phyloP scores from a whole-genome alignment of 805 yeast genomes.

The Candida palmyrensis region DNA sequence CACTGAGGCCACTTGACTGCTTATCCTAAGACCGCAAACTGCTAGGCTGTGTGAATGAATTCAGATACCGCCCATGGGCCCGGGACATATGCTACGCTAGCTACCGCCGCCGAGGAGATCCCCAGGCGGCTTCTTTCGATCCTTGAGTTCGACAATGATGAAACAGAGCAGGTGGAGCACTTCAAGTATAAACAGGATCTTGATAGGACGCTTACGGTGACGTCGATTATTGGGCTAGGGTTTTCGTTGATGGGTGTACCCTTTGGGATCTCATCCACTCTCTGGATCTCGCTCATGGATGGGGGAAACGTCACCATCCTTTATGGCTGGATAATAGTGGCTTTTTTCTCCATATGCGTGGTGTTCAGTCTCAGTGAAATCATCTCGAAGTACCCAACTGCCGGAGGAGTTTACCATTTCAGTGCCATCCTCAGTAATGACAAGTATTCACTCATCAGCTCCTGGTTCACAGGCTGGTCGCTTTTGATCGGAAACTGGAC shows the following conservation, averaged over 20 bases:
- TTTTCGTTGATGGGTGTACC: conserved; percentile 82
- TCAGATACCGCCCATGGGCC: too few species aligned
- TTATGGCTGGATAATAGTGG: conserved; percentile 69
- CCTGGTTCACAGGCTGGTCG: conserved; percentile 81
- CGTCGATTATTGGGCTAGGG: conserved; percentile 72
- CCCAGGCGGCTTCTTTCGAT: conserved; percentile 1
- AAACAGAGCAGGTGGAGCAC: conserved; percentile 57
- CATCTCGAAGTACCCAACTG: conserved; percentile 70
- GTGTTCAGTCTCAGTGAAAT: conserved; percentile 75
- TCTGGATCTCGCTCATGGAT: conserved; percentile 65
- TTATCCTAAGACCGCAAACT: too few species aligned
- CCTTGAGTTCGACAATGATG: conserved; percentile 39
- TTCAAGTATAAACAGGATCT: conserved; percentile 71
- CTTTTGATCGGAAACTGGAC: conserved; percentile 73
- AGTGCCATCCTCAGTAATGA: conserved; percentile 65
- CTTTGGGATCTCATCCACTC: conserved; percentile 67
- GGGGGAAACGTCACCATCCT: conserved; percentile 76
- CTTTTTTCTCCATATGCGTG: conserved; percentile 57
- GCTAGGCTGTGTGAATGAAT: too few species aligned
- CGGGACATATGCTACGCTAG: too few species aligned
- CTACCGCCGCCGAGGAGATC: too few species aligned
- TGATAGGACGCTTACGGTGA: conserved; percentile 60
- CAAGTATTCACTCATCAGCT: conserved; percentile 48
- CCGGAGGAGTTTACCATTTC: conserved; percentile 73
- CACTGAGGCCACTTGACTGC: too few species aligned